phyloP scores from a whole-genome alignment of 2,329 filamentous ascomycete genomes.

The Ophiocordyceps camponoti-leonardi region DNA sequence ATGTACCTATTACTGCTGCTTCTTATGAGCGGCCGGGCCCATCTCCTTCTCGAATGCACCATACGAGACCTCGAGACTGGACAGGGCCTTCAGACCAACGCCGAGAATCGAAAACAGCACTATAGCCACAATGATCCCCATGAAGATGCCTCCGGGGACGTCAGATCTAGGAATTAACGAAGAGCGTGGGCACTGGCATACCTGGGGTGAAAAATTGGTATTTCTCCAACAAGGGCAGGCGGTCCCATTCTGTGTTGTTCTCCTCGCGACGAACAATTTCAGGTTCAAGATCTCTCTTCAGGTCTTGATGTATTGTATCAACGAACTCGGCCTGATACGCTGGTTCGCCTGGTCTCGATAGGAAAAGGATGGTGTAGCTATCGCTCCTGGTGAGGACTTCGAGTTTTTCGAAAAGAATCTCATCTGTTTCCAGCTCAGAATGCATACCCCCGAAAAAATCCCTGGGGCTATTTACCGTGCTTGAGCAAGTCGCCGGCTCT shows the following conservation, averaged over 20 bases:
- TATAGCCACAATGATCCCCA: constrained; percentile 56
- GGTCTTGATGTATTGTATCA: constrained; percentile 48
- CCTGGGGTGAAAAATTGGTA: constrained; percentile 90
- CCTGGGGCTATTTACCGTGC: constrained; percentile 24
- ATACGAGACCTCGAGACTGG: constrained; percentile 76
- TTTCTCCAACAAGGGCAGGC: constrained; percentile 59
- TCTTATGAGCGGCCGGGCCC: constrained; percentile 78
- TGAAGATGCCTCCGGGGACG: constrained; percentile 58
- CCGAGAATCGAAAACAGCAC: constrained; percentile 63
- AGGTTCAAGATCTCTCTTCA: constrained; percentile 42
- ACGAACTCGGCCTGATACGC: constrained; percentile 51
- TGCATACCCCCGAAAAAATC: background rate
- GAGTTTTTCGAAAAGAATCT: constrained; percentile 32
- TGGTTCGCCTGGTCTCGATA: constrained; percentile 40
- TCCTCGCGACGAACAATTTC: constrained; percentile 14
- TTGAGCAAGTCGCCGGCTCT: constrained; percentile 27
- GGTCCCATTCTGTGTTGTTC: constrained; percentile 22
- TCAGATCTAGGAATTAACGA: background rate
- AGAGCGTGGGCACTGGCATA: constrained; percentile 16
- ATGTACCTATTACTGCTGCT: constrained; percentile 22
- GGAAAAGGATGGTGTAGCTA: constrained; percentile 61
- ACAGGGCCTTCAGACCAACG: constrained; percentile 59
- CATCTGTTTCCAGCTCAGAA: constrained; percentile 19
- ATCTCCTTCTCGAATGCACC: constrained; percentile 95
- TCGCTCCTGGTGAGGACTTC: constrained; percentile 18